Conservation (phyloP, 257 asterid species). For the Catharanthus roseus region DNA sequence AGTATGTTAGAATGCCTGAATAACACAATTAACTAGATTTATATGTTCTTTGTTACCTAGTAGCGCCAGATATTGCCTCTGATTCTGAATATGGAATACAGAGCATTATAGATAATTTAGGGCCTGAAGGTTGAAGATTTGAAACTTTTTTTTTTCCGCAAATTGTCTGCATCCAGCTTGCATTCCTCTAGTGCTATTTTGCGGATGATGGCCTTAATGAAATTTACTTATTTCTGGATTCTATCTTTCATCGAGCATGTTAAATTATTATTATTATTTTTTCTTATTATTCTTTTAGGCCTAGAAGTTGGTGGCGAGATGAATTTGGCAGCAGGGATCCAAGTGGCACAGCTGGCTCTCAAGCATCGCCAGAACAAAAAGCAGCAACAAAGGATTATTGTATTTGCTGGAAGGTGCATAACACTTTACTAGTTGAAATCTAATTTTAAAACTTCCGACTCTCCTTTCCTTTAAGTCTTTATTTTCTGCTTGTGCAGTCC, state of each 20-base stretch:
- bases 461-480: not conserved
- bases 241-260: not conserved
- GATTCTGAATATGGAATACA: not conserved
- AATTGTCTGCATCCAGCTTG: not conserved
- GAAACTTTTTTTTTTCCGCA: not conserved
- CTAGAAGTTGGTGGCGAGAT: conserved; percentile 87
- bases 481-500: conserved; percentile 50
- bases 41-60: not conserved
- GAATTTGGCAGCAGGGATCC: conserved; percentile 94
- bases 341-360: conserved; percentile 95
- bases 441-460: not conserved
- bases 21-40: not conserved
- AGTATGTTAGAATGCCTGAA: not conserved
- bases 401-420: conserved; percentile 86
- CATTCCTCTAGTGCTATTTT: not conserved
- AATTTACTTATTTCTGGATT: not conserved
- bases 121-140: not conserved
- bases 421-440: not conserved
- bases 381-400: conserved; percentile 94
- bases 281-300: conserved; percentile 35
- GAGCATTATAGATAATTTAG: not conserved
- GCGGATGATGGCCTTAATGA: not conserved
- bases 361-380: conserved; percentile 98
- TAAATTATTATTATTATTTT: not conserved
- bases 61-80: not conserved